phyloP scores from a whole-genome alignment of 1,284 basidiomycete genomes.

The Quambalaria eucalypti region DNA sequence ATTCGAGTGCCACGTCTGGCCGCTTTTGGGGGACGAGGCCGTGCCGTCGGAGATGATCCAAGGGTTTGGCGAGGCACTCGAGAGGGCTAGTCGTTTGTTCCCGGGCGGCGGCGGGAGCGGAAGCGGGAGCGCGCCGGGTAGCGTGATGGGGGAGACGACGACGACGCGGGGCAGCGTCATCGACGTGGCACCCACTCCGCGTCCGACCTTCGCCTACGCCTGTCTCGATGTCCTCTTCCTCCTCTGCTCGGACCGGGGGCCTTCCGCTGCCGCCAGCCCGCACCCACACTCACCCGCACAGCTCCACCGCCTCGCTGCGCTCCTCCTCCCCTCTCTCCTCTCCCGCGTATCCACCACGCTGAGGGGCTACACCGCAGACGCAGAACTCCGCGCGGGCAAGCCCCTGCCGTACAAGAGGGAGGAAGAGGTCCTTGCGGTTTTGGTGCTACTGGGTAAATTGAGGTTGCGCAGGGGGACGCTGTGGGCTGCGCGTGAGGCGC shows the following conservation, averaged over 20 bases:
- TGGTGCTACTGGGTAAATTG: too few relatives aligned
- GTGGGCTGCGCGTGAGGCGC: too few relatives aligned
- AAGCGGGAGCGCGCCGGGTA: conserved; percentile 11
- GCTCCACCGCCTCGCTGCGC: conserved; percentile 60
- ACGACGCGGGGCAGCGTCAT: neutral
- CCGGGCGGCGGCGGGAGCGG: conserved; percentile 32
- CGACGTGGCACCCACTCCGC: conserved; percentile 50
- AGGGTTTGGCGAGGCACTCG: conserved; percentile 63
- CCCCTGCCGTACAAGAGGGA: conserved; percentile 56
- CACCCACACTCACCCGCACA: conserved; percentile 42
- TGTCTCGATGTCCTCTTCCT: conserved; percentile 80
- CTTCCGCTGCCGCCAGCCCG: neutral
- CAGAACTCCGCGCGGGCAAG: conserved; percentile 63
- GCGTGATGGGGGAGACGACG: neutral
- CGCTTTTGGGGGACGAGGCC: conserved; percentile 60
- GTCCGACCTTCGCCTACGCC: conserved; percentile 86
- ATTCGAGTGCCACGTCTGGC: conserved; percentile 67
- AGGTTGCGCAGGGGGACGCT: too few relatives aligned
- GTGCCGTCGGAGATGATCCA: conserved; percentile 66
- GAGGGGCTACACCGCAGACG: conserved; percentile 68
- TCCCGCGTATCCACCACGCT: conserved; percentile 64
- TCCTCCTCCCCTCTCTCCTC: conserved; percentile 63
- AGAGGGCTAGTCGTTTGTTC: conserved; percentile 67
- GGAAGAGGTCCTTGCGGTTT: too few relatives aligned
- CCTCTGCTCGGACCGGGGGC: conserved; percentile 55